Conservation (phyloP, 2,329 filamentous ascomycete species). For the Colletotrichum musae region DNA sequence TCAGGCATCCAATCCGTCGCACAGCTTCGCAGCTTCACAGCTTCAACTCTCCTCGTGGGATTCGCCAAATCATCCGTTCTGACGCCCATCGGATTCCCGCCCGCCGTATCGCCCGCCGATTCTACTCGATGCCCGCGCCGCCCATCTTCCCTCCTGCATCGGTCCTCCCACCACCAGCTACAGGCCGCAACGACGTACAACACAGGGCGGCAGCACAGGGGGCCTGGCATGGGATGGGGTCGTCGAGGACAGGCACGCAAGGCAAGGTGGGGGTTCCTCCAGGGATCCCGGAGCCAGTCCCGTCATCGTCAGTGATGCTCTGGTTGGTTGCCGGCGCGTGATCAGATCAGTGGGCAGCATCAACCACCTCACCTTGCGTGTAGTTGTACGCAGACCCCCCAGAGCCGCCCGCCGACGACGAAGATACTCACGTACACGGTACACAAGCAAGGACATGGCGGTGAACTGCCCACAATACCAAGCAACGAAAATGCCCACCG, state of each 20-base stretch:
- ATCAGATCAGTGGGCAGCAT: too few species aligned
- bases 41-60: not conserved
- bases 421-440: too few species aligned
- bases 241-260: not conserved
- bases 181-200: not conserved
- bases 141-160: slow-evolving; percentile 14
- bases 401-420: too few species aligned
- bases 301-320: slow-evolving; percentile 18
- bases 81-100: not conserved
- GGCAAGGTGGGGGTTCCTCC: slow-evolving; percentile 3
- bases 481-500: too few species aligned
- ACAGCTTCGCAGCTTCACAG: too few species aligned
- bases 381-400: too few species aligned
- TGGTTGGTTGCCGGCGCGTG: slow-evolving; percentile 21
- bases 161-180: not conserved
- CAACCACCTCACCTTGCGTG: too few species aligned
- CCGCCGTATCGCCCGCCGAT: slow-evolving; percentile 7
- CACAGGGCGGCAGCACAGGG: not conserved
- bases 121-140: slow-evolving; percentile 18
- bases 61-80: slow-evolving; percentile 11
- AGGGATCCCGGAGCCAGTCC: slow-evolving; percentile 35
- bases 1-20: too few species aligned
- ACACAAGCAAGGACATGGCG: too few species aligned
- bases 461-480: too few species aligned
- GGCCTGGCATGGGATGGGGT: slow-evolving; percentile 7